Evolutionary conservation across 495 filamentous ascomycete genomes (phyloP).

Genomic region (Xylaria longipes): DNA sequence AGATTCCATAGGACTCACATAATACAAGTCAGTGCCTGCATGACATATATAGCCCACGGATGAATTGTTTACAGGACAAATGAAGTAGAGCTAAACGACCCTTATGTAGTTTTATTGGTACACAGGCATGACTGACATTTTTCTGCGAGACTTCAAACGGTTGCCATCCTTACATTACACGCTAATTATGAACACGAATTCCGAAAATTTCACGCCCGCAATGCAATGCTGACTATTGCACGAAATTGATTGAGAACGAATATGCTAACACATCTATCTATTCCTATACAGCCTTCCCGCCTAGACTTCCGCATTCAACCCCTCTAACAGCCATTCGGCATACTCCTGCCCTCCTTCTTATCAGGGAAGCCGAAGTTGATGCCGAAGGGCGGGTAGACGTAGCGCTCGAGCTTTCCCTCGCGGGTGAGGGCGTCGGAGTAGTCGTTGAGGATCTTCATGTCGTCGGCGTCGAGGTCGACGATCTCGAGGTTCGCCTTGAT

Average conservation of each 20-base stretch:
- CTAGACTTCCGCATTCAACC: neutral
- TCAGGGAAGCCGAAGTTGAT: conserved; percentile 81
- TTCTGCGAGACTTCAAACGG: neutral
- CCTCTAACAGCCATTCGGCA: conserved; percentile 36
- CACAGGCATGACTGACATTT: neutral
- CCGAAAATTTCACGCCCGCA: neutral
- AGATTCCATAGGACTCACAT: too few relatives aligned
- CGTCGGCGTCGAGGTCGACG: conserved; percentile 68
- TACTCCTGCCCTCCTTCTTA: conserved; percentile 52
- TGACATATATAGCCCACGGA: too few relatives aligned
- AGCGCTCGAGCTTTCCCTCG: conserved; percentile 68
- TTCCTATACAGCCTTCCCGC: neutral
- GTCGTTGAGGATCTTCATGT: conserved; percentile 68
- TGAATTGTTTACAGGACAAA: too few relatives aligned
- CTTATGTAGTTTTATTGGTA: neutral
- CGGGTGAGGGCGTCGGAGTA: conserved; percentile 65
- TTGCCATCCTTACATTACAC: neutral
- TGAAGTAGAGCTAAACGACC: too few relatives aligned
- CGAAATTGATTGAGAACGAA: neutral
- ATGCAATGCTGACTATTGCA: neutral
- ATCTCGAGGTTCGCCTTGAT: conserved; percentile 77
- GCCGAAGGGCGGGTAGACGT: conserved; percentile 80
- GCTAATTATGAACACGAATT: neutral
- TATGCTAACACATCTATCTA: conserved; percentile 16
- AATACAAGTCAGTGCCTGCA: too few relatives aligned